phyloP scores from a whole-genome alignment of 1,139 yeast species.

The Suhomyces choctaworum region DNA sequence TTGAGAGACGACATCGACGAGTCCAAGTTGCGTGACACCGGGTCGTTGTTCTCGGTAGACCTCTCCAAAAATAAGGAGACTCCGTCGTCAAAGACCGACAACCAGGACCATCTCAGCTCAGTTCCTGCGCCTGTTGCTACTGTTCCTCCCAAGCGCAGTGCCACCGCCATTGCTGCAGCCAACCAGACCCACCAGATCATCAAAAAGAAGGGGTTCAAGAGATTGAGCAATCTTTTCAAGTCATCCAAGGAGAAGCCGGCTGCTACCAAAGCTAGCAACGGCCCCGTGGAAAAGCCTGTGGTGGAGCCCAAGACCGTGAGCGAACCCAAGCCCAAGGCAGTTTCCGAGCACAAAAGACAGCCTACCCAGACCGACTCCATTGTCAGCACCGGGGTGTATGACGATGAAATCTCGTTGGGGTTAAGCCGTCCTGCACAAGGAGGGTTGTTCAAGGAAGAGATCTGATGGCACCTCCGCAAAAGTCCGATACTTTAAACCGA shows the following conservation, averaged over 20 bases:
- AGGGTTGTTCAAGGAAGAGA: constrained; percentile 48
- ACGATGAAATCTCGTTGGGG: constrained; percentile 35
- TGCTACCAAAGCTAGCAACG: constrained; percentile 8
- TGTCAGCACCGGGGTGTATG: constrained; percentile 18
- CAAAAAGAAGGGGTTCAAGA: constrained; percentile 15
- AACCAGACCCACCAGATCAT: constrained; percentile 6
- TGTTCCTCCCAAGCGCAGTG: constrained; percentile 5
- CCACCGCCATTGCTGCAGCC: constrained; percentile 10
- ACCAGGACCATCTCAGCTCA: background rate
- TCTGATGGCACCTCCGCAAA: constrained; percentile 19
- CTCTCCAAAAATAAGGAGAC: constrained; percentile 14
- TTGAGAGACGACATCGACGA: constrained; percentile 46
- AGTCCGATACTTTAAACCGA: constrained; percentile 10
- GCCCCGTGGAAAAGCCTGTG: constrained; percentile 7
- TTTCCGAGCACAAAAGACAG: constrained; percentile 1
- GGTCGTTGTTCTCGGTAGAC: constrained; percentile 39
- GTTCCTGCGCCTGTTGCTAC: constrained; percentile 4
- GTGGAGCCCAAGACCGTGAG: background rate
- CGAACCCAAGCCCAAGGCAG: background rate
- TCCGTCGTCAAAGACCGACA: background rate
- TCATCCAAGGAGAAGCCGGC: constrained; percentile 11
- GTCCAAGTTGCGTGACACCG: constrained; percentile 40
- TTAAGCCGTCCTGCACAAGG: constrained; percentile 26
- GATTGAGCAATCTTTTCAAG: constrained; percentile 17
- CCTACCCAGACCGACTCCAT: constrained; percentile 9